Percentiles rank a stretch among this genome's conserved stretches.
Evolutionary conservation across 208 protist genomes (phyloP).

Genomic region (Trypanosoma congolense): DNA sequence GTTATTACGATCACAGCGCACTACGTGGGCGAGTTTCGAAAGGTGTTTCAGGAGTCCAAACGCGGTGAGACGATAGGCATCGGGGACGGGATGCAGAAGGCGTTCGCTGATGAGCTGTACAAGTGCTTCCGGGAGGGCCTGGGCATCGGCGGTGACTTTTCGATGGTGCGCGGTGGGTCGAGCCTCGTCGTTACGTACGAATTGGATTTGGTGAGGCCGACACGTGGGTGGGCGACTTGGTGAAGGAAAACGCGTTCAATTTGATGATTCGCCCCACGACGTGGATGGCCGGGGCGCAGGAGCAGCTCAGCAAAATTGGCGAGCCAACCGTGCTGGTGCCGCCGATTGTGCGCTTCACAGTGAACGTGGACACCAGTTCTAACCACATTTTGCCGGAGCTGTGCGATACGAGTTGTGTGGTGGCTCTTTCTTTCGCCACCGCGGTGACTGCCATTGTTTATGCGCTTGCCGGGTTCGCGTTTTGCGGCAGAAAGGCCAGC

Average conservation of each 20-base stretch:
- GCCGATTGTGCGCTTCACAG: conserved; percentile 22
- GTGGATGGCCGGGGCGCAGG: conserved; percentile 14
- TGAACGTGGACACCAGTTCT: conserved; percentile 10
- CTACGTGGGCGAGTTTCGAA: conserved; percentile 14
- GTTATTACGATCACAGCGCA: conserved; percentile 17
- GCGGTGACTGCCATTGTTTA: conserved; percentile 1
- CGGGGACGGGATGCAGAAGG: not conserved
- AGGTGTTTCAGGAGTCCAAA: not conserved
- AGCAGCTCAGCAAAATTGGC: not conserved
- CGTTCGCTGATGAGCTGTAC: conserved; percentile 9
- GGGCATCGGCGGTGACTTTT: conserved; percentile 19
- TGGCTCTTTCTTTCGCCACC: not conserved
- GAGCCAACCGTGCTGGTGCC: not conserved
- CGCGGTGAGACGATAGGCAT: not conserved
- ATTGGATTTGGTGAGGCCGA: conserved; percentile 23
- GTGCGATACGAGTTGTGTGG: conserved; percentile 11
- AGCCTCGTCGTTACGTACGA: conserved; percentile 12
- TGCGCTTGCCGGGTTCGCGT: not conserved
- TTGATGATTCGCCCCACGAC: conserved; percentile 20
- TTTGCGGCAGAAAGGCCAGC: not conserved
- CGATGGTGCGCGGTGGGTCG: not conserved
- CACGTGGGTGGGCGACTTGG: conserved; percentile 21
- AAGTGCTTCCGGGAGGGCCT: conserved; percentile 13
- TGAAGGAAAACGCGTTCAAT: conserved; percentile 22
- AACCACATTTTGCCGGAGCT: not conserved